Base-by-base conservation (phyloP, 495 filamentous ascomycete genomes). In the Trichoderma parareesei region DNA sequence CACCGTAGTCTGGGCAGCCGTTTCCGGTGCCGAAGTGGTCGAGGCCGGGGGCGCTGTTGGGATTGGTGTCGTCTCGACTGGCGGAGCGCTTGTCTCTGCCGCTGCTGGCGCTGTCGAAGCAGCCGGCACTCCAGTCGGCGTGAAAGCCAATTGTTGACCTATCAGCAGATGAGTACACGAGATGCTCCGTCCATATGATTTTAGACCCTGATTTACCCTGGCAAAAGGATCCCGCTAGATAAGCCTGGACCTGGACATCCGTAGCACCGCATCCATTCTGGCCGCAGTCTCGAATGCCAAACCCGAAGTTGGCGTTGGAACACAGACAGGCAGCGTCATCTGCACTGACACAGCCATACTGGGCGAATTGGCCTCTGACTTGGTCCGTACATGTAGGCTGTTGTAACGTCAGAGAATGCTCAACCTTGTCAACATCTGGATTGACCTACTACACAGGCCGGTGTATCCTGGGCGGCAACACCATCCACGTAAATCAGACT, bases 321-420 rank as follows among this genome's bases (percentile, higher is more conserved):
- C 75, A 77, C 16, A 77, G 49, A 55, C 75, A 77, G 35, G 48
- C 38, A 3, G 38, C 38, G 13, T 61, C 60, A 20, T 61, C 38
- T 20, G 60, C 60, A 61, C 38, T 41, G 18, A 27, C 35, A n/a
- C 60, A 61, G 16, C 13, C 13, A 10, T 16, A 62, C 9, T 62
- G 38, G 4, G 60, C 6, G 37, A 62, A 62, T 62, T 62, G 6
- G 18, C 7, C 5, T 44, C 37, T 62, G 37, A 62, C 60, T 33
- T 41, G 16, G 38, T 62, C 35, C 10, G 38, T 33, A 48, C 61
- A 63, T 11, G 42, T 37, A 9, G 33, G n/a, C 42, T 44, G 42
- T 44, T 3, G 49, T 18, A 63, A n/a, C 0, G 4, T n/a, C 41
- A 49, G n/a, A 33, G 4, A 48, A 0, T 37, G 33, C 61, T 16